Conservation (phyloP, 805 yeast species). For the Dipodascus geniculatus region DNA sequence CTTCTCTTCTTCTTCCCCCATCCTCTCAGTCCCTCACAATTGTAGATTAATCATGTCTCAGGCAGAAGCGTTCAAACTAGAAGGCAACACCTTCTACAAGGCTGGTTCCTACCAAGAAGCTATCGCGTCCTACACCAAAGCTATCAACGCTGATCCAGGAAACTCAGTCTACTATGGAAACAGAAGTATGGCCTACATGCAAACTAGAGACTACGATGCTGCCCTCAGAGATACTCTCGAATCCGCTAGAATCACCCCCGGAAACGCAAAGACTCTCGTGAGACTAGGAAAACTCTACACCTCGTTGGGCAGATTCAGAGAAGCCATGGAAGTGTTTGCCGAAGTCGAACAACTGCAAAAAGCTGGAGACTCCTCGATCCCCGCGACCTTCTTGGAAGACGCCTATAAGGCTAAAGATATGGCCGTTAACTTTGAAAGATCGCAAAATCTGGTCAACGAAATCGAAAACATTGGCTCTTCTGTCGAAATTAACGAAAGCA, state of each 20-base stretch:
- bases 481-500: slow-evolving; percentile 14
- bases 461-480: slow-evolving; percentile 2
- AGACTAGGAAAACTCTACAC: slow-evolving; percentile 28
- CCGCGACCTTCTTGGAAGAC: slow-evolving; percentile 13
- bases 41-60: not conserved
- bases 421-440: slow-evolving; percentile 26
- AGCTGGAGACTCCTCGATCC: not conserved
- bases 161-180: slow-evolving; percentile 28
- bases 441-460: slow-evolving; percentile 18
- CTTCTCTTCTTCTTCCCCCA: not conserved
- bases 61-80: slow-evolving; percentile 23
- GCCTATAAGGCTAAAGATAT: slow-evolving; percentile 25
- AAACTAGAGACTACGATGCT: slow-evolving; percentile 20
- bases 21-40: not conserved
- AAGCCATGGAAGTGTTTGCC: slow-evolving; percentile 22
- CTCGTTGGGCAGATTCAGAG: slow-evolving; percentile 25
- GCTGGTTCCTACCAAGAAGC: slow-evolving; percentile 25
- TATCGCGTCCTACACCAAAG: slow-evolving; percentile 23
- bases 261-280: slow-evolving; percentile 23
- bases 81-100: slow-evolving; percentile 30
- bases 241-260: slow-evolving; percentile 23
- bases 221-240: slow-evolving; percentile 26
- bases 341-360: slow-evolving; percentile 7
- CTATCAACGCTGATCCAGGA: slow-evolving; percentile 26
- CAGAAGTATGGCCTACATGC: slow-evolving; percentile 29